Evolutionary conservation across 129 eudicot species (phyloP).

Genomic region (Erigeron canadensis): DNA sequence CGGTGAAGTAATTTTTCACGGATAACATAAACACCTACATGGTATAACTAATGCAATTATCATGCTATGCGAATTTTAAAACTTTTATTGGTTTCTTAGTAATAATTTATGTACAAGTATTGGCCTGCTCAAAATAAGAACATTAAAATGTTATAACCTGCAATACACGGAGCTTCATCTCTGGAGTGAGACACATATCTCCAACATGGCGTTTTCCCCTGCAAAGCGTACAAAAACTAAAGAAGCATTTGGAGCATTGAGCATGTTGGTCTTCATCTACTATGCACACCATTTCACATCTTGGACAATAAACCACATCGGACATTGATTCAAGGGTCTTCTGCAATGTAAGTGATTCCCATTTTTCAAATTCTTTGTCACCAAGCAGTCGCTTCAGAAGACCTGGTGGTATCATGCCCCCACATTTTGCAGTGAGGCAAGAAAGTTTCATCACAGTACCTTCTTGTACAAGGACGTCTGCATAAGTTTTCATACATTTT

Average conservation of each 20-base stretch:
- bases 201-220: slow-evolving; percentile 82
- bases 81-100: not conserved
- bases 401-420: slow-evolving; percentile 78
- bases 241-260: slow-evolving; percentile 85
- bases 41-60: not conserved
- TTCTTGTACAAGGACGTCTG: slow-evolving; percentile 58
- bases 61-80: not conserved
- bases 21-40: not conserved
- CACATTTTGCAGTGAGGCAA: slow-evolving; percentile 84
- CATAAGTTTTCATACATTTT: slow-evolving; percentile 75
- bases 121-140: not conserved
- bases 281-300: slow-evolving; percentile 89
- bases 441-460: slow-evolving; percentile 63
- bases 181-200: slow-evolving; percentile 70
- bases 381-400: slow-evolving; percentile 68
- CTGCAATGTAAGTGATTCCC: slow-evolving; percentile 79
- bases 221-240: slow-evolving; percentile 83
- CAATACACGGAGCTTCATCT: slow-evolving; percentile 64
- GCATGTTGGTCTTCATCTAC: slow-evolving; percentile 95
- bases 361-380: slow-evolving; percentile 68
- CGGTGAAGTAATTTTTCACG: not conserved
- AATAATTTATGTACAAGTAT: not conserved
- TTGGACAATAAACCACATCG: slow-evolving; percentile 86
- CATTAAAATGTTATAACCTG: slow-evolving; percentile 43
- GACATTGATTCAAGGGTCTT: slow-evolving; percentile 88